Conservation (phyloP, 2,329 filamentous ascomycete species). For the Diaporthe amygdali region DNA sequence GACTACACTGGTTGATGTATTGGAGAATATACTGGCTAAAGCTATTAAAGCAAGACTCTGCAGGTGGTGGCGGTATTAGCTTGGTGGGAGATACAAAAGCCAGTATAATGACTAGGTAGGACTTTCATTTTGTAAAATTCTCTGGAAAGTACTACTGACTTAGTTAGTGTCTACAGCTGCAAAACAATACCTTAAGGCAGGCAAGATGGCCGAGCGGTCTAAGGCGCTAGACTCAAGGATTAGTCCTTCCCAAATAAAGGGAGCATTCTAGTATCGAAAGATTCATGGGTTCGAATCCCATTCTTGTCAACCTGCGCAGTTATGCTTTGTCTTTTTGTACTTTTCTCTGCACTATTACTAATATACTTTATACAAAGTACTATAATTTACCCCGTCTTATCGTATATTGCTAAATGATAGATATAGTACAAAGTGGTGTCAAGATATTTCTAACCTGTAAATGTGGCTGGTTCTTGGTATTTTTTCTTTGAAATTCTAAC, state of each 20-base stretch:
- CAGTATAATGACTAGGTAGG: too few relatives aligned
- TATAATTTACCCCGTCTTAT: too few relatives aligned
- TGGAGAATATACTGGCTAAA: background rate
- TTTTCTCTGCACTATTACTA: background rate
- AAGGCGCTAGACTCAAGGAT: background rate
- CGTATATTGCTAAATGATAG: too few relatives aligned
- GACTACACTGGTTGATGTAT: background rate
- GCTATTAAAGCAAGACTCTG: background rate
- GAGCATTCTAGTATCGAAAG: background rate
- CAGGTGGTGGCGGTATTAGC: background rate
- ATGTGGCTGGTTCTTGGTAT: too few relatives aligned
- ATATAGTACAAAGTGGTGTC: too few relatives aligned
- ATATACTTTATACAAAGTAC: too few relatives aligned
- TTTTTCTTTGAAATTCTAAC: too few relatives aligned
- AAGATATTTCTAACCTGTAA: too few relatives aligned
- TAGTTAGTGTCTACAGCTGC: too few relatives aligned
- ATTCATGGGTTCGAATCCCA: constrained; percentile 17
- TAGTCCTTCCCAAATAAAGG: background rate
- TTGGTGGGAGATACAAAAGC: background rate
- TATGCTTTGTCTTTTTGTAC: background rate
- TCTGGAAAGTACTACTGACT: too few relatives aligned
- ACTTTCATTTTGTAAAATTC: too few relatives aligned
- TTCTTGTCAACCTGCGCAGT: background rate
- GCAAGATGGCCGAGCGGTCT: constrained; percentile 5
- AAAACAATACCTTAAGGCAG: background rate